A percentile compares a stretch with the other conserved stretches of the same genome.
Conservation (phyloP, 2,329 filamentous ascomycete genomes). For the Talaromyces sp. region DNA sequence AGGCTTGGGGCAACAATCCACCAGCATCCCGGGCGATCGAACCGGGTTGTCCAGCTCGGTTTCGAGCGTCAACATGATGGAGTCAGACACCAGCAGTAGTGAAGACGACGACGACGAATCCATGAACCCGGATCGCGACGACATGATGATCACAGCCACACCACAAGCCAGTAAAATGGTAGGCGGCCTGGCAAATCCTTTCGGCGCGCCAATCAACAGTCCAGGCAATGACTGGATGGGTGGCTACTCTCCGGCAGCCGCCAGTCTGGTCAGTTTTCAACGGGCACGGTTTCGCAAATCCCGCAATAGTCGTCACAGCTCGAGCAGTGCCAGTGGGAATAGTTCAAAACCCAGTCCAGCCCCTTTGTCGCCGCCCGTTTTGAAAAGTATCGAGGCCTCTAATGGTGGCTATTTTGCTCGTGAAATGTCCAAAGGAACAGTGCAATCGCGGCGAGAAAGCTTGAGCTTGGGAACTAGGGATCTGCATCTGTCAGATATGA, state of each 20-base stretch:
- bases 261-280: constrained; percentile 76
- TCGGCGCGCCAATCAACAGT: constrained; percentile 47
- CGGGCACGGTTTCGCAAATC: constrained; percentile 54
- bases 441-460: constrained; percentile 69
- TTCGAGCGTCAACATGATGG: constrained; percentile 73
- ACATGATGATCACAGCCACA: constrained; percentile 70
- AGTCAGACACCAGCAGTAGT: constrained; percentile 70
- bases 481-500: constrained; percentile 71
- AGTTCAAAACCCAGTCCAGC: constrained; percentile 64
- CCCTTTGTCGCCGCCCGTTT: constrained; percentile 70
- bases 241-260: constrained; percentile 62
- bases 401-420: constrained; percentile 51
- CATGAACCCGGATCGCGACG: constrained; percentile 68
- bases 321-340: constrained; percentile 64
- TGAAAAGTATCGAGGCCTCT: constrained; percentile 50
- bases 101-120: constrained; percentile 54
- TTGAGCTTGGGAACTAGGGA: constrained; percentile 88
- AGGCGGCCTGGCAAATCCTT: constrained; percentile 35
- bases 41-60: constrained; percentile 73
- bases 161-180: constrained; percentile 65
- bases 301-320: constrained; percentile 59
- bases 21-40: constrained; percentile 64
- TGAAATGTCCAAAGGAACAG: constrained; percentile 43
- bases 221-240: constrained; percentile 59
- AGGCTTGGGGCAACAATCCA: constrained; percentile 56